A percentile compares a stretch with the other conserved stretches of the same genome.
Conservation (phyloP, 2,329 filamentous ascomycete species). For the Pseudogymnoascus sp. region DNA sequence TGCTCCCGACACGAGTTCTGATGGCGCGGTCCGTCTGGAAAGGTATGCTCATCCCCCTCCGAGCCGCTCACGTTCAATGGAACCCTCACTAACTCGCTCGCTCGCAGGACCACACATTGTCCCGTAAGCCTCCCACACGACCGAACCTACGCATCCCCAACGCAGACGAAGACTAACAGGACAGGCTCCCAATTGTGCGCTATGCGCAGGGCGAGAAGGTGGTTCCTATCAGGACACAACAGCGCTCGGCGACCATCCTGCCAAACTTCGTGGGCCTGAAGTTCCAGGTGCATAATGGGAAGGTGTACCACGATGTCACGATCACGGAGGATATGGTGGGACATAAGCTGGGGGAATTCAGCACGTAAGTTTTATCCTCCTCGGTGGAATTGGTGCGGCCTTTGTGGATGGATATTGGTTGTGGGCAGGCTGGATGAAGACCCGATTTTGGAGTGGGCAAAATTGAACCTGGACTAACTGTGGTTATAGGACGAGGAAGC, state of each 20-base stretch:
- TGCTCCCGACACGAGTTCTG: constrained; percentile 53
- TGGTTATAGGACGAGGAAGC: constrained; percentile 54
- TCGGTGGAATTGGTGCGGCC: neutral
- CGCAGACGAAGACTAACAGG: constrained; percentile 30
- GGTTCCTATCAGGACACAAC: constrained; percentile 62
- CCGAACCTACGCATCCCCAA: constrained; percentile 15
- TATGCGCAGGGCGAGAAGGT: constrained; percentile 43
- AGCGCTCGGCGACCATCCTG: constrained; percentile 62
- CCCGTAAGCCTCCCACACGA: constrained; percentile 44
- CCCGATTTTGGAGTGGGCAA: neutral
- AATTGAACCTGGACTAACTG: constrained; percentile 10
- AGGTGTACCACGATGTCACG: constrained; percentile 58
- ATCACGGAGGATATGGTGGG: constrained; percentile 75
- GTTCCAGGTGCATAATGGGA: constrained; percentile 68
- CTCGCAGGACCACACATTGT: constrained; percentile 59
- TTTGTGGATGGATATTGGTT: neutral
- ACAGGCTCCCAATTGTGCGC: constrained; percentile 46
- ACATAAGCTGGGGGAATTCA: constrained; percentile 67
- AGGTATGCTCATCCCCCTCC: constrained; percentile 39
- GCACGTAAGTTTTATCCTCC: constrained; percentile 45
- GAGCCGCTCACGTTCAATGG: constrained; percentile 5
- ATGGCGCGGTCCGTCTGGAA: constrained; percentile 66
- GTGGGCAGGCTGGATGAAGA: neutral
- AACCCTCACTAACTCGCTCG: constrained; percentile 20
- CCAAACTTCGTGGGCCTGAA: constrained; percentile 64